Evolutionary conservation across 2,329 filamentous ascomycete genomes (phyloP), one percentile per base, ranked within the genome.

Genomic region (Teratosphaeria gauchensis): DNA sequence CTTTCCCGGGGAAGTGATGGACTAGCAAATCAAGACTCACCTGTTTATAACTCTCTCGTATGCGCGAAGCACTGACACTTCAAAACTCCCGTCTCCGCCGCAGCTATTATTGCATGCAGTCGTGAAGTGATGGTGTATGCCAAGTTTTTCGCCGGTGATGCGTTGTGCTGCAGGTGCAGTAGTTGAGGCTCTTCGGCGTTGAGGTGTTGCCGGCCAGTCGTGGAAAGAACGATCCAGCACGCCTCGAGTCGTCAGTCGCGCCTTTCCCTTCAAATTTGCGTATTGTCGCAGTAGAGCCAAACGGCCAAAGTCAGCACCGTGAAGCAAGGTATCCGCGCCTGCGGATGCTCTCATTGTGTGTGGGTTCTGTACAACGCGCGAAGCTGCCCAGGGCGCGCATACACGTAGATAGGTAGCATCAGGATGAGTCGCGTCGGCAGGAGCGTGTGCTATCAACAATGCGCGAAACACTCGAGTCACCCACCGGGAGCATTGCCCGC

Each of bases 21-120:
- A 48, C 52, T 19, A 53, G 32, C 52, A 32, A 53, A 53, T 53
- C 52, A 53, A 53, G 52, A 53, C 52, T 53, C 52, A 53, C 52
- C 52, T 48, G 42, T 19, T 24, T 48, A n/a, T 19, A 3, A 28
- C 24, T 28, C 24, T 42, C n/a, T 14, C 35, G 35, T 14, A 5
- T 42, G 35, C 14, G 7, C 14, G 35, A 42, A 14, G 35, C 35
- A 42, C 35, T 16, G 35, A 42, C 35, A 14, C 35, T 42, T 16
- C 35, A 42, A 12, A 9, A 11, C 14, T 28, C 24, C 4, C 35
- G 35, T 42, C n/a, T 16, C 9, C 35, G 35, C 35, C 14, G n/a
- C 4, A 16, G n/a, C 35, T 5, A 42, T 14, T 42, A 16, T 42
- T 42, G 35, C 35, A 42, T 16, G 35, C 35, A 42, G 35, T 16